Conservation (phyloP, 2,329 filamentous ascomycete genomes). For the Calonectria pseudoturangicola region DNA sequence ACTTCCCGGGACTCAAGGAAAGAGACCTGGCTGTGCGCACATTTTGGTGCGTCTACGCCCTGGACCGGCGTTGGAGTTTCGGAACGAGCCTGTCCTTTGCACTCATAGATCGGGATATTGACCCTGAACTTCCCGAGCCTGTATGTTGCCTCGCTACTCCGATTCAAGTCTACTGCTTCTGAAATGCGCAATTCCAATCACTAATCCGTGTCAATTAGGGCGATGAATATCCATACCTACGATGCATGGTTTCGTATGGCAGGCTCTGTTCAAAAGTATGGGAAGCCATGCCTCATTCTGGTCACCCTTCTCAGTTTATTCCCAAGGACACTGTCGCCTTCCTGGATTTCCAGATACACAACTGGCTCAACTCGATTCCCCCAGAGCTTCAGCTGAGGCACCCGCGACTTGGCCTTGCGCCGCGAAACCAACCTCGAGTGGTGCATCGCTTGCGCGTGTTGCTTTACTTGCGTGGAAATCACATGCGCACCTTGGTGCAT, state of each 20-base stretch:
- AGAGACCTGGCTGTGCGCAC: constrained; percentile 60
- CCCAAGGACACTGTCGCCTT: constrained; percentile 62
- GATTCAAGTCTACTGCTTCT: too few relatives aligned
- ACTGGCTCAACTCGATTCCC: constrained; percentile 69
- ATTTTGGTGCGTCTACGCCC: constrained; percentile 71
- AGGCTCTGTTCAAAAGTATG: constrained; percentile 68
- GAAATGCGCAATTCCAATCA: too few relatives aligned
- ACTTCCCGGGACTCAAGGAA: constrained; percentile 57
- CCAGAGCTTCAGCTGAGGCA: constrained; percentile 62
- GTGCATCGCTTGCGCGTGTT: constrained; percentile 64
- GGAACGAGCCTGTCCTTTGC: constrained; percentile 71
- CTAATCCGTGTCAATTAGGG: constrained; percentile 46
- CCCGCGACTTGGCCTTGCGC: constrained; percentile 60
- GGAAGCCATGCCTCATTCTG: constrained; percentile 64
- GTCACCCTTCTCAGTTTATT: constrained; percentile 58
- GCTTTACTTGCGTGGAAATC: constrained; percentile 66
- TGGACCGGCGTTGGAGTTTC: constrained; percentile 72
- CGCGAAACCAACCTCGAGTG: constrained; percentile 58
- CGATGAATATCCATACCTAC: constrained; percentile 62
- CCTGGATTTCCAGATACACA: constrained; percentile 65
- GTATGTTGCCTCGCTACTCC: constrained; percentile 48
- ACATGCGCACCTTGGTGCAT: constrained; percentile 66
- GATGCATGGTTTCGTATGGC: constrained; percentile 69
- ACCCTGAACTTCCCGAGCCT: constrained; percentile 67
- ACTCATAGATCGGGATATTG: constrained; percentile 69